Evolutionary conservation across 1,284 basidiomycete species (phyloP), one percentile per base, ranked within the genome.

Genomic region (Pulchroboletus neoregius): DNA sequence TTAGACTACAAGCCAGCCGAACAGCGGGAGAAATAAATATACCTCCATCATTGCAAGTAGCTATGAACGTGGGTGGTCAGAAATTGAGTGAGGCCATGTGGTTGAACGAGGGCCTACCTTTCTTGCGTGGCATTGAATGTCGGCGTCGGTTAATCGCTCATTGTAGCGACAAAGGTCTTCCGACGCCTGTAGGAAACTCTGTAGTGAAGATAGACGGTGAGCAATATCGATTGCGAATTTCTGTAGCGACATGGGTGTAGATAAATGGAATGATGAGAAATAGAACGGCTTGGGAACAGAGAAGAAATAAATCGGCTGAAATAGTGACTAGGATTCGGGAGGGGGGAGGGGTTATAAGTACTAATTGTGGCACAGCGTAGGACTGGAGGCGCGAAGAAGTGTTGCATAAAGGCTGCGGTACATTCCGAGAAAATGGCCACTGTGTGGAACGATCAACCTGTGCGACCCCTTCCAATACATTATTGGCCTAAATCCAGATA

Each of bases 221-320:
- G 68, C 68, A 37, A 64, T 46, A 35, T 68, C 56, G 20, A 68
- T 57, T 9, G 66, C 62, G 35, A 60, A 56, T 53, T 58, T 59
- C 48, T 60, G 65, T 39, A 60, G 31, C 43, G 60, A 56, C 46
- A 54, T 43, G 47, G 52, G 45, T 43, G 56, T 46, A 44, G 50
- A 52, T 33, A 55, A 50, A 46, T 53, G 48, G 3, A 49, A 3
- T 50, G 46, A 46, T 31, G 43, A 41, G 53, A 43, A 45, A 39
- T 6, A n/a, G n/a, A n/a, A 52, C 39, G 22, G 43, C 47, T 57
- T 60, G 54, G 46, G 46, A 51, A 60, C 44, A 33, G 20, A 13
- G 27, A 45, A 49, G 42, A 53, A 53, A 54, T 39, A 56, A 30
- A 45, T 51, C 48, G 16, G 36, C 26, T n/a, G 35, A 15, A 36